Evolutionary conservation across 1,284 basidiomycete species (phyloP).

Genomic region (Heterobasidion irregulare): DNA sequence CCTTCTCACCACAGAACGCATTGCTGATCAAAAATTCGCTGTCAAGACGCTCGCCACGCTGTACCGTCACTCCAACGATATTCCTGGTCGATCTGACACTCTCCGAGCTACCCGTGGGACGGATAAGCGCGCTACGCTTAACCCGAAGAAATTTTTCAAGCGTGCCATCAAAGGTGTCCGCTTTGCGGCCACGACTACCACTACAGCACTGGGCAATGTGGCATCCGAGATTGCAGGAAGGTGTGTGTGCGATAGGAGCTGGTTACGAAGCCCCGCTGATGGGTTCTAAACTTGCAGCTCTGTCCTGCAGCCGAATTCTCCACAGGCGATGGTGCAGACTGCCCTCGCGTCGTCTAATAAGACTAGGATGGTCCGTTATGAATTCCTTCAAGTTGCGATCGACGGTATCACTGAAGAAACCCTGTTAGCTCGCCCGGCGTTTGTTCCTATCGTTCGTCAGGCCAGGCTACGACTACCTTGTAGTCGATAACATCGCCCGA

Average conservation of each 20-base stretch:
- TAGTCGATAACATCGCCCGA: constrained; percentile 64
- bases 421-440: constrained; percentile 61
- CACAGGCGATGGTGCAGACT: constrained; percentile 74
- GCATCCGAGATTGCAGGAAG: constrained; percentile 66
- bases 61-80: constrained; percentile 72
- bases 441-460: constrained; percentile 84
- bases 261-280: background rate
- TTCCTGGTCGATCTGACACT: constrained; percentile 63
- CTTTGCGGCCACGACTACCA: constrained; percentile 71
- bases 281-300: constrained; percentile 35
- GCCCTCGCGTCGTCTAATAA: constrained; percentile 79
- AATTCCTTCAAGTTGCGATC: constrained; percentile 6
- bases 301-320: constrained; percentile 84
- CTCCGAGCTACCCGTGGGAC: constrained; percentile 36
- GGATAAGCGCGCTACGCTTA: constrained; percentile 31
- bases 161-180: constrained; percentile 68
- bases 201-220: constrained; percentile 75
- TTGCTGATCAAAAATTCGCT: constrained; percentile 78
- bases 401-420: background rate
- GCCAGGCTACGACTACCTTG: constrained; percentile 49
- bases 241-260: constrained; percentile 21
- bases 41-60: constrained; percentile 67
- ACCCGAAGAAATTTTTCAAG: constrained; percentile 61
- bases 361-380: constrained; percentile 53
- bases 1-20: constrained; percentile 44